Evolutionary conservation across 1,139 yeast species (phyloP).

Genomic region (Pichia kudriavzevii): DNA sequence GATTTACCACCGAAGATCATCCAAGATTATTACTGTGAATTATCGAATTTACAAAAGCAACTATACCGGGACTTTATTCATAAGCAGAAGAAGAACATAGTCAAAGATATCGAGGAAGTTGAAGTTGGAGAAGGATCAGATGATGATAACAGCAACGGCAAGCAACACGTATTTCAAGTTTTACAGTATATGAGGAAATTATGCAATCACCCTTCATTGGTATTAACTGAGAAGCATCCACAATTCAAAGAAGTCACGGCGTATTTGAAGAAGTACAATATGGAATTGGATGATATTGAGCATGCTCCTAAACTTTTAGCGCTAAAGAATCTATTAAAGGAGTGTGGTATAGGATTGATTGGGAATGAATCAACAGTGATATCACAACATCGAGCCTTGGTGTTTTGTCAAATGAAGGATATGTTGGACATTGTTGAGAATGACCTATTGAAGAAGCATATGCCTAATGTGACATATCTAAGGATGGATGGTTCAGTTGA

Average conservation of each 20-base stretch:
- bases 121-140: conserved; percentile 40
- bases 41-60: conserved; percentile 82
- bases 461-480: conserved; percentile 93
- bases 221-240: conserved; percentile 81
- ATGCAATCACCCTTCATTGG: conserved; percentile 95
- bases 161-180: conserved; percentile 95
- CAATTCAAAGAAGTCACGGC: conserved; percentile 59
- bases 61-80: conserved; percentile 87
- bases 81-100: conserved; percentile 70
- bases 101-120: conserved; percentile 43
- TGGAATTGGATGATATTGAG: conserved; percentile 60
- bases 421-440: conserved; percentile 96
- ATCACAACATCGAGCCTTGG: conserved; percentile 90
- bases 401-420: conserved; percentile 94
- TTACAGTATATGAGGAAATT: conserved; percentile 94
- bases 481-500: conserved; percentile 93
- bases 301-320: conserved; percentile 91
- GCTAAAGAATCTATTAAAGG: conserved; percentile 68
- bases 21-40: conserved; percentile 95
- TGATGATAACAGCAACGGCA: conserved; percentile 38
- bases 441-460: conserved; percentile 69
- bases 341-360: conserved; percentile 84
- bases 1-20: conserved; percentile 97
- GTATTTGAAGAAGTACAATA: conserved; percentile 51
- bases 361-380: conserved; percentile 55